Percentiles rank a stretch among this genome's conserved stretches.
Conservation (phyloP, 495 filamentous ascomycete genomes). For the Aspergillus sclerotiicarbonarius region DNA sequence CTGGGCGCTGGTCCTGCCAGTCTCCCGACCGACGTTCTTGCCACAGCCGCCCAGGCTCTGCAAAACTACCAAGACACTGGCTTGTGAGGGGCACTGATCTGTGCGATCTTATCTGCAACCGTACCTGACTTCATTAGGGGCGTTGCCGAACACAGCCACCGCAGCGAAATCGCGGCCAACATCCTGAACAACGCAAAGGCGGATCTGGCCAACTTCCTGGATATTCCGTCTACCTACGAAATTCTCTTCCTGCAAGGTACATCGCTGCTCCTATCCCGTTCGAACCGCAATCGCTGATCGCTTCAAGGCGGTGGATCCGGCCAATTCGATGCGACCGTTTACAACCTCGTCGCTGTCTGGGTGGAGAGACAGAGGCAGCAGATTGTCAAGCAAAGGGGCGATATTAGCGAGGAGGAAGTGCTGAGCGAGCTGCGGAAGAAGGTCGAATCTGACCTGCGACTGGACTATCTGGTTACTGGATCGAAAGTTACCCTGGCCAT, state of each 20-base stretch:
- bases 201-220: slow-evolving; percentile 64
- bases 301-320: slow-evolving; percentile 64
- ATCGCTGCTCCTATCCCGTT: neutral
- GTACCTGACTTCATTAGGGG: slow-evolving; percentile 22
- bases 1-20: slow-evolving; percentile 86
- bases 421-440: slow-evolving; percentile 59
- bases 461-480: slow-evolving; percentile 91
- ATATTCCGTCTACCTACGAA: slow-evolving; percentile 75
- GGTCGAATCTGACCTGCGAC: slow-evolving; percentile 62
- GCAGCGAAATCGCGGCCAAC: slow-evolving; percentile 69
- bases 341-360: slow-evolving; percentile 81
- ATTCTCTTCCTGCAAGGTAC: slow-evolving; percentile 72
- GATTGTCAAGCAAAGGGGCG: slow-evolving; percentile 35
- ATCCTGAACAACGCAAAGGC: slow-evolving; percentile 66
- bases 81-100: slow-evolving; percentile 47
- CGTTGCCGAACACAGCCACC: slow-evolving; percentile 82
- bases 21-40: slow-evolving; percentile 75
- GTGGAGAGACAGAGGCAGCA: slow-evolving; percentile 53
- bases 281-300: neutral
- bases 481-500: slow-evolving; percentile 27
- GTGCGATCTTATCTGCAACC: slow-evolving; percentile 25
- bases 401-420: slow-evolving; percentile 48
- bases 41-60: slow-evolving; percentile 69
- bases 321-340: slow-evolving; percentile 76
- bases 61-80: slow-evolving; percentile 81